These are phyloP conservation scores for Fraxinus latifolia DNA, from an alignment of 305 asterid genomes.

Conservation along the genomic window DNA sequence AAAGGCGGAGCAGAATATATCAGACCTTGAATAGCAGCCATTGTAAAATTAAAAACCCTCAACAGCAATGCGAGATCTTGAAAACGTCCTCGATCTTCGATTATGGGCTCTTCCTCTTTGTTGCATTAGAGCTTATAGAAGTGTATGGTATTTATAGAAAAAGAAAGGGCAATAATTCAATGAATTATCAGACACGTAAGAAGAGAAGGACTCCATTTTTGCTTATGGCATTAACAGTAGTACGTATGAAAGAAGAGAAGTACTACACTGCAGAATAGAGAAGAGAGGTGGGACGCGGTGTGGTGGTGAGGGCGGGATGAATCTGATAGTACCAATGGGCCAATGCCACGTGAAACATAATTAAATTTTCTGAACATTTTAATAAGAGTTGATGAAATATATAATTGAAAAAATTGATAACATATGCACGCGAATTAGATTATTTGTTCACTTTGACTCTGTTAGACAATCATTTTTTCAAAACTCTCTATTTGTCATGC, in stretches of 20 bases:
- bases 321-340: slow-evolving; percentile 16
- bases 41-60: slow-evolving; percentile 55
- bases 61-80: slow-evolving; percentile 84
- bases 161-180: background rate
- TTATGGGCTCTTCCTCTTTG: slow-evolving; percentile 64
- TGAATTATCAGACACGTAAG: background rate
- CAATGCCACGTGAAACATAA: background rate
- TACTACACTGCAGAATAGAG: background rate
- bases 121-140: slow-evolving; percentile 43
- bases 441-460: too few species aligned
- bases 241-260: background rate
- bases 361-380: too few species aligned
- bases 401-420: background rate
- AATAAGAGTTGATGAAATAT: too few species aligned
- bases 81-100: slow-evolving; percentile 81
- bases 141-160: slow-evolving; percentile 27
- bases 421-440: too few species aligned
- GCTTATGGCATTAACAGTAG: background rate
- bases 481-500: too few species aligned
- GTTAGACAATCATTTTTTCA: too few species aligned
- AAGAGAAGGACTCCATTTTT: background rate
- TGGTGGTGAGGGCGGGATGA: background rate
- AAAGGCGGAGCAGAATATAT: background rate
- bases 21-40: slow-evolving; percentile 57
- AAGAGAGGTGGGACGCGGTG: background rate